A percentile compares a stretch with the other conserved stretches of the same genome.
These are phyloP conservation scores for Colletotrichum sidae DNA, from an alignment of 2,329 filamentous ascomycete species.

Conservation along the genomic window DNA sequence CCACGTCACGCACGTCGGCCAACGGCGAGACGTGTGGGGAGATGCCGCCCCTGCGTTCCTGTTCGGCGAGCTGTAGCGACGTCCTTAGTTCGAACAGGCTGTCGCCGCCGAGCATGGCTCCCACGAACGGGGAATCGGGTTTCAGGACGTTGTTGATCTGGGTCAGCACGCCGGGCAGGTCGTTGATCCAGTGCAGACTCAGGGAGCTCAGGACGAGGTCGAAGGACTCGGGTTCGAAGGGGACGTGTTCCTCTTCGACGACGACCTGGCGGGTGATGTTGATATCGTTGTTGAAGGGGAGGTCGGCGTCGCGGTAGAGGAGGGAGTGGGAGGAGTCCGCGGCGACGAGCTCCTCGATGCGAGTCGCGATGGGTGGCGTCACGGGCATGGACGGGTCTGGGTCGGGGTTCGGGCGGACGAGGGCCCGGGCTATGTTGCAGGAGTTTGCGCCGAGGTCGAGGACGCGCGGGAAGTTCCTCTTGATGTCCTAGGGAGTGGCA, in stretches of 20 bases:
- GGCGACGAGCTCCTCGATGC: constrained; percentile 80
- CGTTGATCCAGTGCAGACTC: constrained; percentile 97
- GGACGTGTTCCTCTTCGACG: constrained; percentile 80
- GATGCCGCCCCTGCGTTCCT: constrained; percentile 91
- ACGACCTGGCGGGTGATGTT: constrained; percentile 81
- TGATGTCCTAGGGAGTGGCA: constrained; percentile 78
- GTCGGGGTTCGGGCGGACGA: constrained; percentile 78
- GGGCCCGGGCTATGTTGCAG: constrained; percentile 89
- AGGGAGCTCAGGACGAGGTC: constrained; percentile 91
- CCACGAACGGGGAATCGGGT: constrained; percentile 91
- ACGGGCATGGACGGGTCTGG: constrained; percentile 65
- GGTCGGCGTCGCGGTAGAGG: constrained; percentile 81
- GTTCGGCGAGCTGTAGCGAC: constrained; percentile 90
- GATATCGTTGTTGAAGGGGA: constrained; percentile 80
- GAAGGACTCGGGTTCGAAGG: constrained; percentile 81
- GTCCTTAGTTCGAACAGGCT: constrained; percentile 94
- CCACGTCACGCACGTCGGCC: constrained; percentile 91
- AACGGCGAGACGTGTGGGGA: constrained; percentile 91
- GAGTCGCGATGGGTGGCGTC: constrained; percentile 75
- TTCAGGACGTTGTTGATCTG: constrained; percentile 91
- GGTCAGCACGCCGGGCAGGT: constrained; percentile 84
- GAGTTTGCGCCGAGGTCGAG: constrained; percentile 96
- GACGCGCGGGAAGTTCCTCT: constrained; percentile 83
- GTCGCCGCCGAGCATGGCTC: constrained; percentile 96
- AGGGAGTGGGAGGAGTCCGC: constrained; percentile 83